These are phyloP conservation scores for Suhomyces panamericanus DNA, from an alignment of 1,139 yeast species.

Conservation along the genomic window DNA sequence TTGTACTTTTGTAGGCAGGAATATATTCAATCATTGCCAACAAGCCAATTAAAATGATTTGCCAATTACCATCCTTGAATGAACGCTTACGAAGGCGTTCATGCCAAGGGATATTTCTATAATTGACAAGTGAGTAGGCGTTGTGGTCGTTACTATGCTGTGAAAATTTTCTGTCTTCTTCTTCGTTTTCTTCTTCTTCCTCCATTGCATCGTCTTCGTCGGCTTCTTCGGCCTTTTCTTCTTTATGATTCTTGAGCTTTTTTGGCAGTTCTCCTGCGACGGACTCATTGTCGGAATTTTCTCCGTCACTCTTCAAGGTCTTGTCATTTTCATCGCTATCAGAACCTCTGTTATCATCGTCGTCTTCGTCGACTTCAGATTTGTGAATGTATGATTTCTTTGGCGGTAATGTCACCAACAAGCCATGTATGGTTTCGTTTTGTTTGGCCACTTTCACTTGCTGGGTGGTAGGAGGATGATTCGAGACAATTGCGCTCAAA, in stretches of 20 bases:
- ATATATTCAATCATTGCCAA: slow-evolving; percentile 61
- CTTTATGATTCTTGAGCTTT: slow-evolving; percentile 11
- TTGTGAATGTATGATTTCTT: slow-evolving; percentile 26
- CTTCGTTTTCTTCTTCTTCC: slow-evolving; percentile 16
- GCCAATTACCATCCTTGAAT: slow-evolving; percentile 87
- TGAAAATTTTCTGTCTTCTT: slow-evolving; percentile 17
- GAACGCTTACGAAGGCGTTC: slow-evolving; percentile 72
- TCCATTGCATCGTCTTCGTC: slow-evolving; percentile 15
- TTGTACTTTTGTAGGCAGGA: slow-evolving; percentile 50
- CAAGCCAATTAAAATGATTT: slow-evolving; percentile 71
- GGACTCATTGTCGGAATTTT: slow-evolving; percentile 17
- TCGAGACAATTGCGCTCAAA: slow-evolving; percentile 46
- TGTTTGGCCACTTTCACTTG: slow-evolving; percentile 25
- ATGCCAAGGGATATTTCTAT: slow-evolving; percentile 70
- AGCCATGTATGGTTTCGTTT: slow-evolving; percentile 34
- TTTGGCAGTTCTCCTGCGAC: neutral
- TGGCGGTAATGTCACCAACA: slow-evolving; percentile 45
- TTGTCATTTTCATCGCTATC: slow-evolving; percentile 23
- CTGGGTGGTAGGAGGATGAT: slow-evolving; percentile 30
- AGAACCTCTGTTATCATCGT: slow-evolving; percentile 24
- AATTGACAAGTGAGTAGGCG: slow-evolving; percentile 58
- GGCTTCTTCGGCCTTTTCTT: slow-evolving; percentile 8
- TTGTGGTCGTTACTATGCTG: slow-evolving; percentile 36
- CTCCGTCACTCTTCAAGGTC: slow-evolving; percentile 30
- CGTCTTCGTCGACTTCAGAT: slow-evolving; percentile 12